Conservation (phyloP, 202 grass and related monocot species). For the Alloteropsis angusta region DNA sequence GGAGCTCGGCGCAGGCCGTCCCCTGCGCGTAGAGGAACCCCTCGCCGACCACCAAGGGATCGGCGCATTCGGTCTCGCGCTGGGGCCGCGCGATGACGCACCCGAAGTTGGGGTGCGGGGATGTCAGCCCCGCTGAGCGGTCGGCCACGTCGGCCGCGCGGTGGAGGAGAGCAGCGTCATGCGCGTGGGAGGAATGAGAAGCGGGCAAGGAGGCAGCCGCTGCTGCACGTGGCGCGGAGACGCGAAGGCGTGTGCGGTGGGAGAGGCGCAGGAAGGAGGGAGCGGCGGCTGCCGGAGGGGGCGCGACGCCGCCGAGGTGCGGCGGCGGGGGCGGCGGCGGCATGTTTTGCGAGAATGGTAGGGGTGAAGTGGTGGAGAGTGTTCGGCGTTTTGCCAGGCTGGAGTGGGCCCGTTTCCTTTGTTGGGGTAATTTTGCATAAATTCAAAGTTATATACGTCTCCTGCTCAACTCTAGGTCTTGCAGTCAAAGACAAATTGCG, state of each 20-base stretch:
- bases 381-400: neutral
- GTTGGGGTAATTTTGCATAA: no score
- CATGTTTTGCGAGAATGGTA: neutral
- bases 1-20: slow-evolving; percentile 72
- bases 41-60: slow-evolving; percentile 45
- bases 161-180: slow-evolving; percentile 36
- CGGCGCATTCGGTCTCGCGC: neutral
- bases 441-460: no score
- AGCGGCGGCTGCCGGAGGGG: neutral
- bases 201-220: neutral
- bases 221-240: neutral
- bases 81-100: slow-evolving; percentile 52
- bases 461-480: no score
- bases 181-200: neutral
- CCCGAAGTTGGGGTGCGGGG: slow-evolving; percentile 84
- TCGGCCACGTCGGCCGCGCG: slow-evolving; percentile 74
- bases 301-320: neutral
- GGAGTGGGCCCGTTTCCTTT: neutral
- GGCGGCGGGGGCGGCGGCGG: neutral
- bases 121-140: slow-evolving; percentile 56
- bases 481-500: no score
- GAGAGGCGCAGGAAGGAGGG: neutral
- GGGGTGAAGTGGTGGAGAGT: neutral
- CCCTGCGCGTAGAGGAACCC: slow-evolving; percentile 88
- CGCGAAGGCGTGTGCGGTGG: neutral